phyloP scores from a whole-genome alignment of 2,329 filamentous ascomycete species.

The Bimuria novae-zelandiae region DNA sequence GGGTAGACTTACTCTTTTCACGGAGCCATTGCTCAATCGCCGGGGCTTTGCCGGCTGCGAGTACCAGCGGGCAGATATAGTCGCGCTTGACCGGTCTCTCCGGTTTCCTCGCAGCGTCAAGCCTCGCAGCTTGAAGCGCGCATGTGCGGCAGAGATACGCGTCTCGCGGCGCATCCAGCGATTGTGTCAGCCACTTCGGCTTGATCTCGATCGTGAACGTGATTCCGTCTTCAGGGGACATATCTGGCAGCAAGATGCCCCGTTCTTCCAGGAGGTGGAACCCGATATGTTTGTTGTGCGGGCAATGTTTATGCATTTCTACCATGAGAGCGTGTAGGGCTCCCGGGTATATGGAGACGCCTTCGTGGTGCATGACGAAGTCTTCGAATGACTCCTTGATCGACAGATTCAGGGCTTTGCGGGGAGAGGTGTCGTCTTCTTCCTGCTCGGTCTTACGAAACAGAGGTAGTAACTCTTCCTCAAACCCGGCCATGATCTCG shows the following conservation, averaged over 20 bases:
- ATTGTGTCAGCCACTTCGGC: constrained; percentile 55
- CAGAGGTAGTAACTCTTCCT: constrained; percentile 33
- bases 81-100: constrained; percentile 10
- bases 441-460: constrained; percentile 17
- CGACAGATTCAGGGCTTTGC: constrained; percentile 2
- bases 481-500: constrained; percentile 34
- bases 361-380: constrained; percentile 28
- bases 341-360: constrained; percentile 15
- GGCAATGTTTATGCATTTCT: constrained; percentile 1
- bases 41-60: constrained; percentile 38
- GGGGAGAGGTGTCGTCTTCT: not conserved
- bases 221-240: constrained; percentile 26
- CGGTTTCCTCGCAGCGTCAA: constrained; percentile 42
- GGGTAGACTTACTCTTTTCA: constrained; percentile 8
- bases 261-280: constrained; percentile 1
- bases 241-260: constrained; percentile 39
- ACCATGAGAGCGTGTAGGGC: constrained; percentile 3
- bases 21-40: constrained; percentile 22
- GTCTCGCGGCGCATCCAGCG: constrained; percentile 48
- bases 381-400: constrained; percentile 11
- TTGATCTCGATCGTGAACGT: constrained; percentile 50
- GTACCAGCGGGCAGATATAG: constrained; percentile 48
- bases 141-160: constrained; percentile 53
- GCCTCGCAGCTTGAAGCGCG: constrained; percentile 47
- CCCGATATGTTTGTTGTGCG: constrained; percentile 14